These are phyloP conservation scores for Sclerotinia subarctica DNA, from an alignment of 2,329 filamentous ascomycete species.

Conservation along the genomic window DNA sequence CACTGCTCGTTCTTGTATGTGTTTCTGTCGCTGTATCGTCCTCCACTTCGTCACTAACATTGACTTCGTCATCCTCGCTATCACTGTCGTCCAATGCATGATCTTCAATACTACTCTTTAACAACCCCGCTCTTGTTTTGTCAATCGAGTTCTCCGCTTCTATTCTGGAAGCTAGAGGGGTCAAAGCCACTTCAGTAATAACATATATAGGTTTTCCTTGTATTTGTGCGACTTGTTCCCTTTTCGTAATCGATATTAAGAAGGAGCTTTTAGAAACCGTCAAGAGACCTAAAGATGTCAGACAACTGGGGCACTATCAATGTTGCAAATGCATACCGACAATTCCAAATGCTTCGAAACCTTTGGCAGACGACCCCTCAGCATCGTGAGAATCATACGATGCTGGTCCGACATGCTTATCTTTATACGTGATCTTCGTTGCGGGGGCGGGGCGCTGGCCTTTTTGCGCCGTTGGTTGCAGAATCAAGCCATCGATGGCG, in stretches of 20 bases:
- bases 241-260: slow-evolving; percentile 79
- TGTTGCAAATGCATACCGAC: slow-evolving; percentile 36
- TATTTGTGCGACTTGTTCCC: slow-evolving; percentile 85
- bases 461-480: slow-evolving; percentile 36
- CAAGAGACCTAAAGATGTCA: slow-evolving; percentile 63
- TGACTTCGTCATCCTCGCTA: slow-evolving; percentile 45
- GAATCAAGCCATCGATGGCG: slow-evolving; percentile 38
- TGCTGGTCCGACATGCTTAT: slow-evolving; percentile 31
- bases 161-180: slow-evolving; percentile 72
- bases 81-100: slow-evolving; percentile 40
- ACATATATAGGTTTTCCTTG: slow-evolving; percentile 80
- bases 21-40: slow-evolving; percentile 31
- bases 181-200: slow-evolving; percentile 85
- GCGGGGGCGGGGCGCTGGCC: slow-evolving; percentile 34
- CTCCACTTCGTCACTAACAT: slow-evolving; percentile 45
- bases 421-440: slow-evolving; percentile 37
- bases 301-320: not conserved
- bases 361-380: slow-evolving; percentile 24
- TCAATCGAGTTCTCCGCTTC: slow-evolving; percentile 72
- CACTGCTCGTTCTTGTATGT: slow-evolving; percentile 50
- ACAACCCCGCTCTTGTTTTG: slow-evolving; percentile 52
- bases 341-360: slow-evolving; percentile 40
- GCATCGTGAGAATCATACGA: slow-evolving; percentile 25
- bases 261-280: slow-evolving; percentile 78
- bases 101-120: slow-evolving; percentile 39